A percentile compares a stretch with the other conserved stretches of the same genome.
Conservation (phyloP, 331 rosid genomes). For the Malus hybrid region DNA sequence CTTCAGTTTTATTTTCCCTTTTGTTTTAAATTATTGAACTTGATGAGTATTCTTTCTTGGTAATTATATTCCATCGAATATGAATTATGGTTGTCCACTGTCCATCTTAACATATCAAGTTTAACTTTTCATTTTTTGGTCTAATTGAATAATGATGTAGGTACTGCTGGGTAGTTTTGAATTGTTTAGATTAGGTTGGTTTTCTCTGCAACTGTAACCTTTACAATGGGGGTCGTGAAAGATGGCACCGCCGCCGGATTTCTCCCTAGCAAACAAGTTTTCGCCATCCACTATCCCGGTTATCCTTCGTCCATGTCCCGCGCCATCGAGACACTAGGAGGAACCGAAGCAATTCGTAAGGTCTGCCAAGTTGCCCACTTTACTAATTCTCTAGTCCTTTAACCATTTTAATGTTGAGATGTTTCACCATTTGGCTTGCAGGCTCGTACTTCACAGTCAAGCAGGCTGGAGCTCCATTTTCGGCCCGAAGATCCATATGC, state of each 20-base stretch:
- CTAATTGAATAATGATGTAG: no score
- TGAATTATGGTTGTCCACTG: not conserved
- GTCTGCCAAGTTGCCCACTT: conserved; percentile 14
- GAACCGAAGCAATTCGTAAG: conserved; percentile 56
- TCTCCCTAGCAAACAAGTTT: conserved; percentile 45
- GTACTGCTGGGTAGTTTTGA: not conserved
- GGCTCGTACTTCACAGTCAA: conserved; percentile 52
- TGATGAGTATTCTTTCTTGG: not conserved
- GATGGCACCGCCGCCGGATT: conserved; percentile 59
- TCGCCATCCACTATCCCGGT: conserved; percentile 72
- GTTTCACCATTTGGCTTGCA: conserved; percentile 12
- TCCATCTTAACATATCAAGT: not conserved
- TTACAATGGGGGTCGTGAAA: conserved; percentile 52
- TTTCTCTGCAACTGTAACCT: not conserved
- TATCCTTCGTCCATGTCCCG: conserved; percentile 60
- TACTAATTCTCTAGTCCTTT: not conserved
- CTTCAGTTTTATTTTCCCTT: no score
- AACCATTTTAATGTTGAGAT: not conserved
- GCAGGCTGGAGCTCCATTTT: conserved; percentile 68
- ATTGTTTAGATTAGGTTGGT: not conserved
- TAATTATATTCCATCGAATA: no score
- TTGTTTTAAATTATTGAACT: not conserved
- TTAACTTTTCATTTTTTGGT: no score
- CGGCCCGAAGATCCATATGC: conserved; percentile 83
- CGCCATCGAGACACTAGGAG: conserved; percentile 68